Percentiles rank a stretch among this genome's conserved stretches.
Evolutionary conservation across 495 filamentous ascomycete species (phyloP).

Genomic region (Penicillium steckii): DNA sequence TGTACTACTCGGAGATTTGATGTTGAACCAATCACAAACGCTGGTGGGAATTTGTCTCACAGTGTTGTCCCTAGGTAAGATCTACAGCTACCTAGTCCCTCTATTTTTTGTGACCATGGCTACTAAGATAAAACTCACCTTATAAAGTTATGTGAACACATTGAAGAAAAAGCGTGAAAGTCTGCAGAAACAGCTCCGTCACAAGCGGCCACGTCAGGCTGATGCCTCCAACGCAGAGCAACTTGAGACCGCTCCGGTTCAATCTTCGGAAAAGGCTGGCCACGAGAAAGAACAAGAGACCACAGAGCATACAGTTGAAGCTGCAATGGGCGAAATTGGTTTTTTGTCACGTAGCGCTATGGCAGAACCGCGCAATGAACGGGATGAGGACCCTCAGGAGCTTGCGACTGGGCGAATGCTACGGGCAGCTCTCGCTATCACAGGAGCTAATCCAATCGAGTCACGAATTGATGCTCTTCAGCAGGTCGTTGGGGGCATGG

Average conservation of each 20-base stretch:
- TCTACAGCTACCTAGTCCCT: neutral
- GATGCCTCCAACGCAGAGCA: neutral
- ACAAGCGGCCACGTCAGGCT: constrained; percentile 8
- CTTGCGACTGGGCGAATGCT: constrained; percentile 24
- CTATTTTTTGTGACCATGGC: neutral
- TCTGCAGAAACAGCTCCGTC: constrained; percentile 10
- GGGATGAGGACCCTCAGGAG: constrained; percentile 16
- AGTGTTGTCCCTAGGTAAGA: constrained; percentile 25
- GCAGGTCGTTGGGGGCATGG: neutral
- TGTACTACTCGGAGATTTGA: constrained; percentile 21
- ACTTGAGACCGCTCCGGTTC: neutral
- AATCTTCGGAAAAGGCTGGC: neutral
- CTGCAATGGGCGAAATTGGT: constrained; percentile 29
- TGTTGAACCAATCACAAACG: constrained; percentile 15
- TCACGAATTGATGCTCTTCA: constrained; percentile 4
- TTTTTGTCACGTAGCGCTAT: constrained; percentile 31
- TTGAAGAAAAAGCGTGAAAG: constrained; percentile 23
- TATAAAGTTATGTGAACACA: constrained; percentile 23
- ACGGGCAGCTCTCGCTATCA: constrained; percentile 16
- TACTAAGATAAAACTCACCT: neutral
- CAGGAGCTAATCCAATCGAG: constrained; percentile 14
- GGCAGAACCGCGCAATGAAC: constrained; percentile 27
- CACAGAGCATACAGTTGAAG: constrained; percentile 17
- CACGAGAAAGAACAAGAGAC: neutral
- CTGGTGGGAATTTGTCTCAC: constrained; percentile 23